Evolutionary conservation across 768 basidiomycete genomes (phyloP).

Genomic region (Tubosaeta brunneosetosa): DNA sequence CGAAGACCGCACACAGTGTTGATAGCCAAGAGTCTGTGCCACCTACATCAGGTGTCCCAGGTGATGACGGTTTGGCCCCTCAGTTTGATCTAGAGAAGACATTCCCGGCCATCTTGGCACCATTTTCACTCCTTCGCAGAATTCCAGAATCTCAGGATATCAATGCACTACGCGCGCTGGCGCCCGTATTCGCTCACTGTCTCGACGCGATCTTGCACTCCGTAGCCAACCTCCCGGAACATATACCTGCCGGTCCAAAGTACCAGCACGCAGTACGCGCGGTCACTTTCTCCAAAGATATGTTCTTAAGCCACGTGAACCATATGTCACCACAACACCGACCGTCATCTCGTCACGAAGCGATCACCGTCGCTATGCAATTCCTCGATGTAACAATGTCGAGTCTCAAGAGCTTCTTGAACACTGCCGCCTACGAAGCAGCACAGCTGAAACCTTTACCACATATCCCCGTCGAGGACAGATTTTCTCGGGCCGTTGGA

Average conservation of each 20-base stretch:
- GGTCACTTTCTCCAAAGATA: conserved; percentile 18
- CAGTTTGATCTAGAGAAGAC: conserved; percentile 31
- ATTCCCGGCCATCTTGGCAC: conserved; percentile 34
- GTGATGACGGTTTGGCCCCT: conserved; percentile 3
- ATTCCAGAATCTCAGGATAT: conserved; percentile 23
- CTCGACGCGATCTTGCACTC: conserved; percentile 28
- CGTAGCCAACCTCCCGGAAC: conserved; percentile 20
- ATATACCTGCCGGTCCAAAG: conserved; percentile 16
- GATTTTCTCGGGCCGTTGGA: neutral
- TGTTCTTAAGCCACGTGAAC: conserved; percentile 21
- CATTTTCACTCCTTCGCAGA: conserved; percentile 25
- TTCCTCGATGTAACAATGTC: conserved; percentile 30
- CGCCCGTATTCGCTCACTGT: conserved; percentile 20
- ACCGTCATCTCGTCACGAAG: conserved; percentile 4
- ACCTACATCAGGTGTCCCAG: conserved; percentile 15
- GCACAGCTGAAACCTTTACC: conserved; percentile 27
- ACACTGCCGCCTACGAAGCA: conserved; percentile 26
- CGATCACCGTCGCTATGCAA: conserved; percentile 19
- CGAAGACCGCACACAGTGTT: conserved; percentile 20
- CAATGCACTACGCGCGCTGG: conserved; percentile 26
- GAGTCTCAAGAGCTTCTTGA: conserved; percentile 30
- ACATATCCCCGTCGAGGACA: conserved; percentile 11
- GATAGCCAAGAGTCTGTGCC: conserved; percentile 24
- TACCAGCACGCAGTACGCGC: conserved; percentile 19
- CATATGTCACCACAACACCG: conserved; percentile 3